Conservation (phyloP, 352 stramenopile species). For the Detonula confervacea region DNA sequence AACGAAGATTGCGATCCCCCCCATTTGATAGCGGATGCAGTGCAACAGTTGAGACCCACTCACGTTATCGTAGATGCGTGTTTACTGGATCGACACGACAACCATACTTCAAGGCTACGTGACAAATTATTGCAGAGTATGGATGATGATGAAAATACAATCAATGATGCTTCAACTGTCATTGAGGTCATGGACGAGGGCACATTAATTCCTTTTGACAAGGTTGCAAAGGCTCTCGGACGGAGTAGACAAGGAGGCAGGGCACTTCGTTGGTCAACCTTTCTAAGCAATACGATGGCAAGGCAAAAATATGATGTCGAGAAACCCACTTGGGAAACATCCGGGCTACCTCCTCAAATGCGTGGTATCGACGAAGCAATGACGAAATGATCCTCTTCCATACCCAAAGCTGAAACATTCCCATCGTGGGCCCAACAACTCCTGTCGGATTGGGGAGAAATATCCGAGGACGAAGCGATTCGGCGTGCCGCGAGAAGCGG, state of each 20-base stretch:
- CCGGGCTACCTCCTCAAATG: conserved; percentile 39
- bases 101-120: conserved; percentile 17
- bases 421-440: conserved; percentile 19
- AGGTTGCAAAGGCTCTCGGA: conserved; percentile 33
- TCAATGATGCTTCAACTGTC: conserved; percentile 6
- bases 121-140: conserved; percentile 22
- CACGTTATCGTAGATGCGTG: conserved; percentile 21
- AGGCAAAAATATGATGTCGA: conserved; percentile 2
- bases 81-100: conserved; percentile 31
- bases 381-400: background rate
- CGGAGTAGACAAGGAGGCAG: conserved; percentile 31
- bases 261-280: conserved; percentile 44
- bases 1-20: conserved; percentile 13
- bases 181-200: conserved; percentile 23
- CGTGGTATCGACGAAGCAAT: background rate
- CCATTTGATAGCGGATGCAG: conserved; percentile 2
- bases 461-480: conserved; percentile 34
- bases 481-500: conserved; percentile 6
- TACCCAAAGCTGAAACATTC: conserved; percentile 14
- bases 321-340: conserved; percentile 15
- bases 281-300: conserved; percentile 34
- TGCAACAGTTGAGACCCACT: conserved; percentile 6
- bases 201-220: conserved; percentile 17
- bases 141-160: conserved; percentile 1
- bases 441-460: conserved; percentile 29